Evolutionary conservation across 495 filamentous ascomycete genomes (phyloP).

Genomic region (Penicillium turbatum): DNA sequence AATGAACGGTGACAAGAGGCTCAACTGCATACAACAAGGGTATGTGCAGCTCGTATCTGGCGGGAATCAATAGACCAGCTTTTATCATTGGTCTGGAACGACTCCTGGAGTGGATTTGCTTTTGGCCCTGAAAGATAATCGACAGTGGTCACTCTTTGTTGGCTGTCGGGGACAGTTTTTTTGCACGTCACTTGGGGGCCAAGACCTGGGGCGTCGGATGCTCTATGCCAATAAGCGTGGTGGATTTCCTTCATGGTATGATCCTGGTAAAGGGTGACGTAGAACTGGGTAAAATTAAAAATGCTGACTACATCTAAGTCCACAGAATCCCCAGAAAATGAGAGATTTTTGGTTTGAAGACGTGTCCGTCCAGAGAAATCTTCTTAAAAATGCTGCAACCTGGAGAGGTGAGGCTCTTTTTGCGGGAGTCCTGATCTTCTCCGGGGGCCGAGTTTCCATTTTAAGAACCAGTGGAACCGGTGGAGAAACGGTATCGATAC

Average conservation of each 20-base stretch:
- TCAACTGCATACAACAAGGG: background rate
- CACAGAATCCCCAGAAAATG: too few species aligned
- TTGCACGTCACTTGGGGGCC: background rate
- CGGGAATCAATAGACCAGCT: background rate
- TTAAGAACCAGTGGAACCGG: conserved; percentile 10
- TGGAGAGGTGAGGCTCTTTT: conserved; percentile 4
- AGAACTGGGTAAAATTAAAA: background rate
- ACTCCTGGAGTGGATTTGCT: background rate
- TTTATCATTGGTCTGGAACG: background rate
- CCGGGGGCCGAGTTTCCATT: conserved; percentile 14
- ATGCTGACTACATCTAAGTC: background rate
- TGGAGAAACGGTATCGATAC: conserved; percentile 9
- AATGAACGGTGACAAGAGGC: conserved; percentile 1
- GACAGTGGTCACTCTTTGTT: background rate
- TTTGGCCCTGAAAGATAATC: background rate
- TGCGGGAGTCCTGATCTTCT: conserved; percentile 1
- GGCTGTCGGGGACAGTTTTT: background rate
- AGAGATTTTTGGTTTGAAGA: background rate
- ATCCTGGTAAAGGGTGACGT: conserved; percentile 1
- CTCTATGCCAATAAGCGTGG: background rate
- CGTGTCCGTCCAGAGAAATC: background rate
- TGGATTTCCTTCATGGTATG: background rate
- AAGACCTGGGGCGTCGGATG: background rate
- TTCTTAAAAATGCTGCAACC: background rate
- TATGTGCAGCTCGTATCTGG: background rate